Base-by-base conservation (phyloP, 306 rosid genomes). In the Medicago lupulina region DNA sequence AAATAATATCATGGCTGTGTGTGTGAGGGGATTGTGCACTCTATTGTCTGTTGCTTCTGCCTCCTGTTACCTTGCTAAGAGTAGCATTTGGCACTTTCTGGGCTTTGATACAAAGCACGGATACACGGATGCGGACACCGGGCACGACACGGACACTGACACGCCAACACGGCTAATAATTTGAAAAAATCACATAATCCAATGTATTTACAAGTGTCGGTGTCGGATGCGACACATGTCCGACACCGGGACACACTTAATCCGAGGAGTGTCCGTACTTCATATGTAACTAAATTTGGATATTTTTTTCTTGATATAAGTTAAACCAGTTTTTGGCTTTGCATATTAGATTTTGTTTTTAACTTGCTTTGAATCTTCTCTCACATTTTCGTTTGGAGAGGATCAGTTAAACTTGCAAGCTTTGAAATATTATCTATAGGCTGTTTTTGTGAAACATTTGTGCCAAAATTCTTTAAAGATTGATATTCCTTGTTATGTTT, bases 401-500 rank as follows among this genome's bases (percentile, higher is more conserved):
- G 68, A 62, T 4, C 18, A 15, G n/a, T 49, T 49, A 15, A 49
- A 49, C 54, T 8, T 36, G 4, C 41, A 14, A 36, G 18, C 10
- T n/a, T 36, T 9, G 4, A 31, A 7, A 16, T 34, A 36, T 38
- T 38, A 38, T 38, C 9, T 38, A 38, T 1, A 10, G n/a, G 18
- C 68, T 36, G 65, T 58, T 58, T 61, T 31, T 34, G 47, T 23
- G 8, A 62, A 60, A 60, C 69, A 8, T 0, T 19, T 21, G 13
- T 64, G 28, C 10, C 69, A 64, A n/a, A 28, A 49, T 49, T 15
- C 43, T 31, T 71, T 40, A n/a, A n/a, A n/a, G n/a, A n/a, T 11
- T 80, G 61, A 17, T 76, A n/a, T 58, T 73, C 23, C 14, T 57
- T 25, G 13, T 67, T 23, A 18, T 57, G 7, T n/a, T 66, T 77